Percentiles rank a stretch among this genome's conserved stretches.
phyloP scores from a whole-genome alignment of 352 stramenopile species.

The Globisporangium nunn region DNA sequence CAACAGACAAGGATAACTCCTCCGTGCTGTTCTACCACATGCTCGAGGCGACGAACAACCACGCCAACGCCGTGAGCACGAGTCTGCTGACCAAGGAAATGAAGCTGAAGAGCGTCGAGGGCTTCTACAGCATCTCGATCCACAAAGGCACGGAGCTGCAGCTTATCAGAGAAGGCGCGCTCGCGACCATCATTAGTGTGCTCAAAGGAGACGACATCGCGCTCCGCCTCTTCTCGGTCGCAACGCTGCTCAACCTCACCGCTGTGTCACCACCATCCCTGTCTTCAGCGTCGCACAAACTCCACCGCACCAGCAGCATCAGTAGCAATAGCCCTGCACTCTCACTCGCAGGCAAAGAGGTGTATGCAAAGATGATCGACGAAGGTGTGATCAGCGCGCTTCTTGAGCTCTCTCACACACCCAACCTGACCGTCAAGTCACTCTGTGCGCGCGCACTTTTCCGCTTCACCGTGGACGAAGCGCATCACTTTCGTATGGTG shows the following conservation, averaged over 20 bases:
- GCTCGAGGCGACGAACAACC: conserved; percentile 14
- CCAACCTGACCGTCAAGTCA: conserved; percentile 53
- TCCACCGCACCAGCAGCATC: neutral
- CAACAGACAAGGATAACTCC: conserved; percentile 7
- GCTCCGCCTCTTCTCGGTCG: conserved; percentile 53
- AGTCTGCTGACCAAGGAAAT: conserved; percentile 47
- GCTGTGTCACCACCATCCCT: conserved; percentile 1
- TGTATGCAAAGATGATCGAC: conserved; percentile 71
- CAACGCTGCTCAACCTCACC: conserved; percentile 77
- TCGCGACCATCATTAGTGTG: conserved; percentile 47
- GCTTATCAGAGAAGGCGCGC: conserved; percentile 57
- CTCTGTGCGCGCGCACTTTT: conserved; percentile 63
- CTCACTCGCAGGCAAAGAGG: conserved; percentile 29
- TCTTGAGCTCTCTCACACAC: conserved; percentile 62
- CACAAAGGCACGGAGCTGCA: conserved; percentile 68
- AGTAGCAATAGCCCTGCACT: conserved; percentile 6
- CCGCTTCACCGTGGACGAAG: conserved; percentile 67
- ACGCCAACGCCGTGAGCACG: conserved; percentile 13
- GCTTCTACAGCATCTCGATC: conserved; percentile 74
- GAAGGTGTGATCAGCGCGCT: conserved; percentile 48
- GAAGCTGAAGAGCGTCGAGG: conserved; percentile 72
- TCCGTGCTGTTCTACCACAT: conserved; percentile 20
- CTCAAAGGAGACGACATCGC: conserved; percentile 66
- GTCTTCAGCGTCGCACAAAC: neutral
- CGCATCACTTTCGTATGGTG: conserved; percentile 71